Conservation (phyloP, 2,329 filamentous ascomycete species). For the Pseudogymnoascus sp. region DNA sequence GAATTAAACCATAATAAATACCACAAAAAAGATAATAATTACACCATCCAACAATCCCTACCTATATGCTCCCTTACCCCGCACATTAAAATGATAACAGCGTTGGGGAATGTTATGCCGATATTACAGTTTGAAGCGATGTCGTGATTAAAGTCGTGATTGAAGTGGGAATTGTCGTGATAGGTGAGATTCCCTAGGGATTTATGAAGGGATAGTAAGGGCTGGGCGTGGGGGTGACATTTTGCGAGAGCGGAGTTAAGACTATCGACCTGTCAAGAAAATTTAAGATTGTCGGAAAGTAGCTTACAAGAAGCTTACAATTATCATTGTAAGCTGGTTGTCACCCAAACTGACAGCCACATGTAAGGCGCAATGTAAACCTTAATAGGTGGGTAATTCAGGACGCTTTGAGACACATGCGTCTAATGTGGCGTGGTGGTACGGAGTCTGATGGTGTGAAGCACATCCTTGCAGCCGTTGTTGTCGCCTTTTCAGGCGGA, state of each 20-base stretch:
- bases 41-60: not conserved
- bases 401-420: not conserved
- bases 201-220: not conserved
- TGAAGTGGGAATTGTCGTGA: not conserved
- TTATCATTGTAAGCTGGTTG: not conserved
- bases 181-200: not conserved
- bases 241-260: not conserved
- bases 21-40: not conserved
- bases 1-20: not conserved
- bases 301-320: not conserved
- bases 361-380: not conserved
- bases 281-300: not conserved
- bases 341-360: not conserved
- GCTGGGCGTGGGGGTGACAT: not conserved
- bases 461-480: no score
- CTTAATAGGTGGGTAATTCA: not conserved
- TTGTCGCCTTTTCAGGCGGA: no score
- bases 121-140: constrained; percentile 17
- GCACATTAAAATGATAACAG: not conserved
- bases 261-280: not conserved
- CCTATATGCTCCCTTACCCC: not conserved
- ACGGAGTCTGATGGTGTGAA: not conserved
- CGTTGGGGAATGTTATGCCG: constrained; percentile 11
- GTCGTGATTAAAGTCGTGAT: constrained; percentile 22
- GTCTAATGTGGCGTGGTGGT: not conserved